Conservation (phyloP, 2,329 filamentous ascomycete genomes). For the Colletotrichum cordylinicola region DNA sequence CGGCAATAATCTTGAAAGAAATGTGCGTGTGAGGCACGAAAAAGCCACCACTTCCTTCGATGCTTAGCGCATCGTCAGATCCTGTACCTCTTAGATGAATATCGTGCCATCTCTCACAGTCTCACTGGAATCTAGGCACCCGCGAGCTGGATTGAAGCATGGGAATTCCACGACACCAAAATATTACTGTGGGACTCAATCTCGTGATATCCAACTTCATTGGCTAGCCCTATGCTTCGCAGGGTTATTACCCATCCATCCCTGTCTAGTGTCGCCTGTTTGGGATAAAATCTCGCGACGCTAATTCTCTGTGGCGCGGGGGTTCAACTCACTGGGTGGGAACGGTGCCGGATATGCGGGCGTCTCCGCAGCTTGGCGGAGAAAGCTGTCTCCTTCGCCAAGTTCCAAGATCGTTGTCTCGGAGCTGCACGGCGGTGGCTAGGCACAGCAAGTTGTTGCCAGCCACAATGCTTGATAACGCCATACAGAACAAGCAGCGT, state of each 20-base stretch:
- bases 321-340: background rate
- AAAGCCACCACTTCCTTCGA: background rate
- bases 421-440: background rate
- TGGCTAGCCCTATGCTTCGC: background rate
- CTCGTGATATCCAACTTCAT: background rate
- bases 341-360: background rate
- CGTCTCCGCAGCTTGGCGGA: background rate
- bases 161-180: background rate
- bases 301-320: background rate
- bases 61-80: background rate
- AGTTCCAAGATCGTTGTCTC: background rate
- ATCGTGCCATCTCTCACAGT: background rate
- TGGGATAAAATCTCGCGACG: background rate
- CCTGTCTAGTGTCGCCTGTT: background rate
- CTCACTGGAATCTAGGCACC: background rate
- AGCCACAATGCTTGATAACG: background rate
- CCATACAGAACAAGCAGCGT: background rate
- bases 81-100: background rate
- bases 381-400: background rate
- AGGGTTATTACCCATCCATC: background rate
- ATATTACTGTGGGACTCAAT: background rate
- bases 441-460: background rate
- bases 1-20: background rate
- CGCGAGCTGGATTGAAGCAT: background rate
- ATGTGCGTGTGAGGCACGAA: background rate